Evolutionary conservation across 1,284 basidiomycete species (phyloP).

Genomic region (Amylostereum chailletii): DNA sequence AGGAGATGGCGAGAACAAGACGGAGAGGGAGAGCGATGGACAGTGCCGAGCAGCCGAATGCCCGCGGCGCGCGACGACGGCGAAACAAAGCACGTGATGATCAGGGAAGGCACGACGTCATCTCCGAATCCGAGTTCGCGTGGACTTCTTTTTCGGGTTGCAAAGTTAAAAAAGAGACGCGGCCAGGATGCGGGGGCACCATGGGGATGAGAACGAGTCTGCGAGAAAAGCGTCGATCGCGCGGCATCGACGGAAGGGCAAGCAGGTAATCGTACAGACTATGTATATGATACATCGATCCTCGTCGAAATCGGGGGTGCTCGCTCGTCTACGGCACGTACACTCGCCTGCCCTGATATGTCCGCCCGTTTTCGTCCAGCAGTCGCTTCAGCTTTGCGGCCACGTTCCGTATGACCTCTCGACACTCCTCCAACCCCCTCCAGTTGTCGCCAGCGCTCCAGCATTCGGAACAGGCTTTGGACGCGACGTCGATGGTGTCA

Average conservation of each 20-base stretch:
- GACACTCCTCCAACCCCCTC: conserved; percentile 53
- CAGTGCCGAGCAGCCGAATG: too few relatives aligned
- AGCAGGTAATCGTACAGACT: neutral
- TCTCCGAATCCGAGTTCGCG: too few relatives aligned
- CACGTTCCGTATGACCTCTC: conserved; percentile 48
- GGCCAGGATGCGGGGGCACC: neutral
- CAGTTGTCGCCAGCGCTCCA: conserved; percentile 66
- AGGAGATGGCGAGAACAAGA: too few relatives aligned
- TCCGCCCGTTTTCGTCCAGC: conserved; percentile 57
- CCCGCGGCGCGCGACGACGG: too few relatives aligned
- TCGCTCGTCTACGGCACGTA: conserved; percentile 42
- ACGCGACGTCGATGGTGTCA: conserved; percentile 62
- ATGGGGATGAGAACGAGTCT: neutral
- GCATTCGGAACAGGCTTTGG: conserved; percentile 73
- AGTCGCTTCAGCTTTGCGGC: conserved; percentile 55
- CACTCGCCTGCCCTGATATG: conserved; percentile 54
- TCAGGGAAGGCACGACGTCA: too few relatives aligned
- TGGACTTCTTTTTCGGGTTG: too few relatives aligned
- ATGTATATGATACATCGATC: neutral
- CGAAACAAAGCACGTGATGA: too few relatives aligned
- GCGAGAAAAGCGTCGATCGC: conserved; percentile 1
- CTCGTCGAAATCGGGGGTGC: too few relatives aligned
- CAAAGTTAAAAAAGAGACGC: too few relatives aligned
- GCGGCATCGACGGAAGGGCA: conserved; percentile 6
- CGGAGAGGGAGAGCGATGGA: too few relatives aligned